Base-by-base conservation (phyloP, 305 asterid genomes). In the Fraxinus baroniana region DNA sequence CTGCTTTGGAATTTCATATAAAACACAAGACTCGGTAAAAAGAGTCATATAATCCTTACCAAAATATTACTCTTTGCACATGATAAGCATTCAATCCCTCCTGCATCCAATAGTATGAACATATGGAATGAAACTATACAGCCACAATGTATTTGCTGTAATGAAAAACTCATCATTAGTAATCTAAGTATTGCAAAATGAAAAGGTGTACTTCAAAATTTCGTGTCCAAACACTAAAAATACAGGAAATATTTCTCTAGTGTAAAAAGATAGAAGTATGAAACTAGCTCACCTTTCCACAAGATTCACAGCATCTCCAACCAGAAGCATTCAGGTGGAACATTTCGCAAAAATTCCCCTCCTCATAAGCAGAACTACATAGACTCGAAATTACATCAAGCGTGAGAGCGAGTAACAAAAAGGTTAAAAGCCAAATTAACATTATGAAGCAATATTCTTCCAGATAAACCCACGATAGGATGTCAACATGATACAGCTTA, bases 71-170 rank as follows among this genome's bases (percentile, higher is more conserved):
- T 96, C 87, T 88, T 93, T 12, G 99, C 95, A 87, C 99, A 96
- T 41, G 98, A 85, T 79, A 94, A 84, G 92, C 99, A 96, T 85
- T 96, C 98, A 85, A 96, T 96, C 41, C 99, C 99, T 81, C 99
- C 99, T 35, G 98, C 98, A 91, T 96, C 99, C 95, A 96, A 89
- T 44, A 96, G 91, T 80, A 96, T 98, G 73, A 94, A 96, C 96
- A 90, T 93, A 90, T 96, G 99, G 93, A 96, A 96, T 75, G 99
- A 94, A 79, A 92, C 98, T 74, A 96, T 96, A 86, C 99, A 96
- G 71, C 99, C 99, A 82, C 99, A 96, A 83, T 96, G 99, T 86
- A 96, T 92, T 91, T 96, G 94, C 99, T 96, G 98, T 94, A 93
- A 62, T 77, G 76, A 79, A 84, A 81, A 83, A 83, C 60, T 37